Evolutionary conservation across 345 rosid species (phyloP), one percentile per base, ranked within the genome.

Genomic region (Lepidium africanum): DNA sequence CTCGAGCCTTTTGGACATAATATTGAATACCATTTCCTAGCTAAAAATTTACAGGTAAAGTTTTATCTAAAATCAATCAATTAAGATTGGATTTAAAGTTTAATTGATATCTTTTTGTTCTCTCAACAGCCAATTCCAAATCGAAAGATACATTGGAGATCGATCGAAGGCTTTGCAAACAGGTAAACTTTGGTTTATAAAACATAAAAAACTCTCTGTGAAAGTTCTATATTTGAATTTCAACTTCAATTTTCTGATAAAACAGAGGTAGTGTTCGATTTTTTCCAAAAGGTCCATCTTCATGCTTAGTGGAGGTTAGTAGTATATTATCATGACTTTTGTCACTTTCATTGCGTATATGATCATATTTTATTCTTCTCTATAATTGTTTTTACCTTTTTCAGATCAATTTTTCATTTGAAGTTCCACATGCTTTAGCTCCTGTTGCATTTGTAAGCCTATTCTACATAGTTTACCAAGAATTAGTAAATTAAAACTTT

Each of bases 361-460:
- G 25, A 25, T 46, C 8, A 43, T 38, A 14, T 21, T 10, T 49
- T 9, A 64, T 1, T 21, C 23, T 21, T 21, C n/a, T n/a, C n/a
- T n/a, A n/a, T n/a, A n/a, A n/a, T 21, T 21, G 1, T 21, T 21
- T 21, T 21, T 58, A 19, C 1, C 10, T 9, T 8, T 74, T 76
- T 67, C 96, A 94, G 97, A 87, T 94, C 45, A 90, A 88, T 5
- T 86, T 90, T 74, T 87, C 99, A 40, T 94, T 88, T 58, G 96
- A 94, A 76, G 90, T 91, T 76, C 97, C 99, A 70, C 77, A 64
- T 59, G 82, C 87, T 61, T 77, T 94, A 70, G 54, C 35, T 65
- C 99, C 97, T 2, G 81, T 94, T 63, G 89, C 97, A 78, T 76
- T 91, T 39, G 97, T 91, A 83, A 86, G 95, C 58, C 53, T 38